Percentiles rank a stretch among this genome's conserved stretches.
These are phyloP conservation scores for Oehlia diaphana DNA, from an alignment of 192 early-diverging fungal species.

Conservation along the genomic window DNA sequence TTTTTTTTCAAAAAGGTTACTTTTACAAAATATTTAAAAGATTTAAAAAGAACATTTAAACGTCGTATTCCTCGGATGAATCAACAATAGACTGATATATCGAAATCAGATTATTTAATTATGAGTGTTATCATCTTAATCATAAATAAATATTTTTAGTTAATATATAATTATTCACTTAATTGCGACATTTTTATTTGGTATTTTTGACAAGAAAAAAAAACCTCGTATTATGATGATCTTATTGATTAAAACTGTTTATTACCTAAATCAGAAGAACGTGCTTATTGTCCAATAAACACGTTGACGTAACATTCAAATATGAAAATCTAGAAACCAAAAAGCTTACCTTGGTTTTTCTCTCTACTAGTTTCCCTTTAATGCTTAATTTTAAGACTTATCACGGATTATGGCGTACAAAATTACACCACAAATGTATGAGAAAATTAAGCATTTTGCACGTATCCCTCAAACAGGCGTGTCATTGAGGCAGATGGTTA, in stretches of 20 bases:
- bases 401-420: slow-evolving; percentile 36
- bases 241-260: no score
- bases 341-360: no score
- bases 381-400: slow-evolving; percentile 4
- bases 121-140: no score
- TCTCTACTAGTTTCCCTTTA: neutral
- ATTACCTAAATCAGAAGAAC: no score
- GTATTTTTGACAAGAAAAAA: no score
- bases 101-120: no score
- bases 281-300: no score
- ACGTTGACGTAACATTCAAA: no score
- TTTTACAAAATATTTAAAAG: neutral
- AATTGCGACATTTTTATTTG: no score
- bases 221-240: no score
- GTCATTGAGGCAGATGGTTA: slow-evolving; percentile 91
- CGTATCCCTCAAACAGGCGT: slow-evolving; percentile 90
- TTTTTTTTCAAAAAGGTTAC: neutral
- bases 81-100: neutral
- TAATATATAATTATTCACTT: no score
- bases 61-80: neutral
- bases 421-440: slow-evolving; percentile 61
- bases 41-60: neutral
- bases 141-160: no score
- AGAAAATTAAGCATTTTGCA: slow-evolving; percentile 78
- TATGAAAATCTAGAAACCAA: neutral